These are phyloP conservation scores for Bruguiera parviflora DNA, from an alignment of 345 rosid species.

Conservation along the genomic window DNA sequence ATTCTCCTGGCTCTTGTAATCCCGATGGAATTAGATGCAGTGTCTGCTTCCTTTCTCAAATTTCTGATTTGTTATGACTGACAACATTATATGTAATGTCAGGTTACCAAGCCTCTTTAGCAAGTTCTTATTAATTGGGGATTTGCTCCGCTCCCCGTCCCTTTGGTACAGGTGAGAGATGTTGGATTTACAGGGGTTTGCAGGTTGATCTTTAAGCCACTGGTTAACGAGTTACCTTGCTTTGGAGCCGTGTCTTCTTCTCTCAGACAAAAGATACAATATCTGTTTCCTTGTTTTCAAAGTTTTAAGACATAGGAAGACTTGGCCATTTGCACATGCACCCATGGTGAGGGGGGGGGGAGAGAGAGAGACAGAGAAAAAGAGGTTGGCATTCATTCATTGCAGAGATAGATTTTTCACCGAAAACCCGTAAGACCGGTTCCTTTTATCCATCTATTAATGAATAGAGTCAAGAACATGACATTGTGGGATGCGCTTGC, in stretches of 20 bases:
- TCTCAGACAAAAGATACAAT: slow-evolving; percentile 70
- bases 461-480: too few species aligned
- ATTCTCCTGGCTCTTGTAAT: background rate
- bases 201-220: slow-evolving; percentile 93
- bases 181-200: slow-evolving; percentile 96
- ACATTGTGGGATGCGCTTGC: too few species aligned
- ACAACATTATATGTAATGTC: background rate
- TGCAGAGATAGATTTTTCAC: too few species aligned
- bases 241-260: slow-evolving; percentile 94
- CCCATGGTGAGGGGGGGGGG: too few species aligned
- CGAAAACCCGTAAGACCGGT: too few species aligned
- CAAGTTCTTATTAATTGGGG: slow-evolving; percentile 7
- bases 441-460: too few species aligned
- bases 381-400: too few species aligned
- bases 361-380: too few species aligned
- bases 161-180: slow-evolving; percentile 63
- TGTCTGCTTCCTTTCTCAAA: too few species aligned
- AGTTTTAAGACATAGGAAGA: too few species aligned
- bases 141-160: slow-evolving; percentile 10
- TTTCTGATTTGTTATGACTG: too few species aligned
- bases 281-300: slow-evolving; percentile 8
- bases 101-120: background rate
- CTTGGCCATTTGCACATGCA: too few species aligned
- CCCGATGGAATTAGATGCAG: background rate
- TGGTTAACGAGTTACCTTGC: slow-evolving; percentile 89